Conservation (phyloP, 1,284 basidiomycete species). For the Pascua guehoae region DNA sequence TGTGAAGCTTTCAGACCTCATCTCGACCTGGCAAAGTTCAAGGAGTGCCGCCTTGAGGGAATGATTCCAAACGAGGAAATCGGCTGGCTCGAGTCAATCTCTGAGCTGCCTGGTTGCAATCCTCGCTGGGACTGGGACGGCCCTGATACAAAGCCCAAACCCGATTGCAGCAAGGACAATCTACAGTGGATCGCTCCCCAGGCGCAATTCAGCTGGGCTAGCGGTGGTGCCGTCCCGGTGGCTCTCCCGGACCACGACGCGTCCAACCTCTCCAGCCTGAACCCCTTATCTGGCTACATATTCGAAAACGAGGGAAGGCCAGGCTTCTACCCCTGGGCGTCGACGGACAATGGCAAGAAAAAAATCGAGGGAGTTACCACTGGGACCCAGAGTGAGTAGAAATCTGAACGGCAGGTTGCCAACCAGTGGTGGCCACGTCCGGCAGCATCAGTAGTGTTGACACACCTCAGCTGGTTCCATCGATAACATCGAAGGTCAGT, state of each 20-base stretch:
- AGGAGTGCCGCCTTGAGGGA: conserved; percentile 8
- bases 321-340: background rate
- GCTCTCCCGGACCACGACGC: background rate
- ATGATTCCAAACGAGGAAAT: conserved; percentile 12
- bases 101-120: conserved; percentile 39
- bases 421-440: too few species aligned
- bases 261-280: background rate
- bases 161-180: background rate
- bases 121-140: conserved; percentile 15
- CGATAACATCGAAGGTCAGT: too few species aligned
- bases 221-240: background rate
- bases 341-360: background rate
- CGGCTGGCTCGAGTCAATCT: conserved; percentile 5
- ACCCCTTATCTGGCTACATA: background rate
- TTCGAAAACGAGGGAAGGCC: too few species aligned
- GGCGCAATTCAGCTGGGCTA: too few species aligned
- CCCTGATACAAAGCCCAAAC: conserved; percentile 2
- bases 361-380: background rate
- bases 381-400: too few species aligned
- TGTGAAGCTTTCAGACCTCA: background rate
- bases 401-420: too few species aligned
- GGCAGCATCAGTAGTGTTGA: too few species aligned
- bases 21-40: background rate
- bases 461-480: too few species aligned
- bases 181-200: background rate